A percentile compares a stretch with the other conserved stretches of the same genome.
Conservation (phyloP, 75 land plant genomes). For the Picea glauca region DNA sequence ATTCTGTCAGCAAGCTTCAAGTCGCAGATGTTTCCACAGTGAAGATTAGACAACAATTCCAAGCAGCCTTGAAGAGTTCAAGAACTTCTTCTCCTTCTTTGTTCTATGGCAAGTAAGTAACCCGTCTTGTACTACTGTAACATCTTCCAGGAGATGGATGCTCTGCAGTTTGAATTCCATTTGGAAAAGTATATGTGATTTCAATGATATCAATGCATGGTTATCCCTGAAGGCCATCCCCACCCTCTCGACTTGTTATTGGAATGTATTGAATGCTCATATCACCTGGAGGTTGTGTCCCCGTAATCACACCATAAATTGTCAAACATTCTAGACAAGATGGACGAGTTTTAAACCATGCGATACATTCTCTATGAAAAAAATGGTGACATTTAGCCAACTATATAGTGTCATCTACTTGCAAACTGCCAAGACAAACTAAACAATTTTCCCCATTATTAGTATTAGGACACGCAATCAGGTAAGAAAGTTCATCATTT, state of each 20-base stretch:
- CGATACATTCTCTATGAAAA: conserved; percentile 24
- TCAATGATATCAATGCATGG: conserved; percentile 20
- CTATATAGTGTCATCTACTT: conserved; percentile 15
- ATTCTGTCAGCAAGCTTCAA: no score
- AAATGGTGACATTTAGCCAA: conserved; percentile 24
- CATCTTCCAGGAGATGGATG: no score
- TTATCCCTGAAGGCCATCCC: conserved; percentile 21
- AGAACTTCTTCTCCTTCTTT: no score
- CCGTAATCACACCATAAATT: conserved; percentile 24
- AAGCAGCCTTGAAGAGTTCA: no score
- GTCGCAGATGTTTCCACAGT: no score
- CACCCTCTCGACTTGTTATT: neutral
- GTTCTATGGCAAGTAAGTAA: no score
- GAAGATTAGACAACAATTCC: no score
- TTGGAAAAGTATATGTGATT: conserved; percentile 26
- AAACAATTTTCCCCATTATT: conserved; percentile 23
- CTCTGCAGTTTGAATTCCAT: conserved; percentile 16
- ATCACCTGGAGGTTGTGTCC: conserved; percentile 28
- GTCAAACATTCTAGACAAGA: conserved; percentile 24
- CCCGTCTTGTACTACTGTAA: no score
- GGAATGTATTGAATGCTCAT: conserved; percentile 22
- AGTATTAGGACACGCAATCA: conserved; percentile 17
- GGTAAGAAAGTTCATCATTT: neutral
- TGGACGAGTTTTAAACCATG: conserved; percentile 26
- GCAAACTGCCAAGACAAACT: conserved; percentile 17